Percentiles rank a stretch among this genome's conserved stretches.
Evolutionary conservation across 2,329 filamentous ascomycete species (phyloP).

Genomic region (Dactylellina haptotyla): DNA sequence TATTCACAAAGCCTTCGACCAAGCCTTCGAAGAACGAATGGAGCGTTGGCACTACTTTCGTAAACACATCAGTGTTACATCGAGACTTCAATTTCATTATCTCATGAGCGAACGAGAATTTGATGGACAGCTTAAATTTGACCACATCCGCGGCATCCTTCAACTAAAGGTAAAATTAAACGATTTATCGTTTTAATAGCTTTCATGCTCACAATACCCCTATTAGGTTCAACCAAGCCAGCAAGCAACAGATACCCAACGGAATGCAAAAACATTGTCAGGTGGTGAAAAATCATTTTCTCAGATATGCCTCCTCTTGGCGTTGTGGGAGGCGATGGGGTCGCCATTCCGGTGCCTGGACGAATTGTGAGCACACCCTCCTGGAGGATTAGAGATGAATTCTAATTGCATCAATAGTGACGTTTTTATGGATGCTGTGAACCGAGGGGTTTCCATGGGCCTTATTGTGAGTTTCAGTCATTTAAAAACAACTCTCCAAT

Average conservation of each 20-base stretch:
- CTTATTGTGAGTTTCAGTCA: slow-evolving; percentile 77
- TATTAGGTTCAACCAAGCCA: slow-evolving; percentile 72
- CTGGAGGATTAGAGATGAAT: not conserved
- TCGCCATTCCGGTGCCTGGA: slow-evolving; percentile 93
- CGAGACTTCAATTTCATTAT: slow-evolving; percentile 86
- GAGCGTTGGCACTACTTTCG: slow-evolving; percentile 84
- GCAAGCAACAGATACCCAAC: slow-evolving; percentile 68
- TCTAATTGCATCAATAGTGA: slow-evolving; percentile 66
- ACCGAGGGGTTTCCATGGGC: slow-evolving; percentile 88
- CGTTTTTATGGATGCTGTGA: slow-evolving; percentile 99
- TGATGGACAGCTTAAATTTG: slow-evolving; percentile 79
- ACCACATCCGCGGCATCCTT: slow-evolving; percentile 78
- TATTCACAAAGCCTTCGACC: slow-evolving; percentile 61
- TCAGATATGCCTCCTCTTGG: slow-evolving; percentile 89
- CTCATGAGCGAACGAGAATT: slow-evolving; percentile 90
- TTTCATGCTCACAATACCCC: not conserved
- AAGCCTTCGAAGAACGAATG: slow-evolving; percentile 69
- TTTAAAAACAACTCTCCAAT: not conserved
- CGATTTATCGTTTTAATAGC: not conserved
- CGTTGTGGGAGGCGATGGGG: slow-evolving; percentile 98
- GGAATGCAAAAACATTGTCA: slow-evolving; percentile 89
- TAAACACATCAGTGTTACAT: slow-evolving; percentile 82
- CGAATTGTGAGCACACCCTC: slow-evolving; percentile 73
- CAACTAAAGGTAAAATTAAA: slow-evolving; percentile 74
- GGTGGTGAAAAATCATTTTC: slow-evolving; percentile 98